Base-by-base conservation (phyloP, 148 eudicot genomes). In the Dysphania ambrosioides region DNA sequence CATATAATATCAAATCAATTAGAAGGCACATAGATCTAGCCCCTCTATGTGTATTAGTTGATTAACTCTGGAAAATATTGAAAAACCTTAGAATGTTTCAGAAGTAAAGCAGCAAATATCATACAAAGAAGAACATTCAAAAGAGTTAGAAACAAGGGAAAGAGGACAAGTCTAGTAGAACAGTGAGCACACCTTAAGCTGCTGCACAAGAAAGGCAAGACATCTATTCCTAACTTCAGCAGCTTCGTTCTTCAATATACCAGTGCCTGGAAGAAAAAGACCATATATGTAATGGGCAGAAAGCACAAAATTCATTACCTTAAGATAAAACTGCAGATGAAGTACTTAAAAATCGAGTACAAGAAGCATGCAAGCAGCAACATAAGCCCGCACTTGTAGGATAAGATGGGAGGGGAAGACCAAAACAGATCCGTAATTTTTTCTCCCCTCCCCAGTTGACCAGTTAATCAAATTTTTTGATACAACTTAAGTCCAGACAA, bases 171-270 rank as follows among this genome's bases (percentile, higher is more conserved):
- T 5, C 11, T 30, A 49, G 51, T 21, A 53, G 53, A 21, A 58
- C 10, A 72, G 23, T 19, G 72, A 44, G 68, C 36, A 76, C 26
- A 92, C 98, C 97, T 90, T 84, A 59, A 94, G 85, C 73, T 83
- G 85, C 75, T 84, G 82, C 51, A 90, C 80, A 57, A 94, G 90
- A 82, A 86, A 94, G 31, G 82, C 72, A 61, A 90, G 78, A 82
- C 98, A 85, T 81, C 74, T 90, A 72, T 79, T 80, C 71, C 90
- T 86, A 81, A 91, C 72, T 75, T 74, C 86, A 74, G 85, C 77
- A 60, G 96, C 93, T 73, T 88, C 96, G 53, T 32, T 72, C 81
- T 79, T 88, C 44, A 90, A 83, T 77, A 94, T 77, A 74, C 85
- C 87, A 55, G 97, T 86, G 78, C 98, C 98, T 93, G 81, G 59